Base-by-base conservation (phyloP, 495 filamentous ascomycete genomes). In the Podospora conica region DNA sequence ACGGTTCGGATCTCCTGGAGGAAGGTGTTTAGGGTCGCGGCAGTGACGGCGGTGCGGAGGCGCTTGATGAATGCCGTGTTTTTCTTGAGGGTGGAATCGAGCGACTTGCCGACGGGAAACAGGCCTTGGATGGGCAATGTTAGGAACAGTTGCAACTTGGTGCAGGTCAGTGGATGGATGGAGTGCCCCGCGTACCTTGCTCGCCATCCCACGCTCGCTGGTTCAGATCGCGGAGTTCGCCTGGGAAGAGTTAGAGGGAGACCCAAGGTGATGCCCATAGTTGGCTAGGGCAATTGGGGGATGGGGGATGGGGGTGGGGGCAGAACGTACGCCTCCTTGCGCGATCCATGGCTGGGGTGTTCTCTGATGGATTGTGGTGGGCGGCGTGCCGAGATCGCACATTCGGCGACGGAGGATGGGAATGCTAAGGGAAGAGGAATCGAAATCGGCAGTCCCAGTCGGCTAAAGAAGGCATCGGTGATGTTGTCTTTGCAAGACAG, bases 51-150 rank as follows among this genome's bases (percentile, higher is more conserved):
- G 27, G 95, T 97, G 40, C 95, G 91, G 33, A 98, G 83, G 61
- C 96, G 90, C 77, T 97, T 97, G 76, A 99, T 99, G 77, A 98
- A 97, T 65, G 94, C 93, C 12, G 95, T 99, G 73, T 99, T 99
- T 79, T 98, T 99, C 82, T 97, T 98, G 71, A 99, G 84, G 29
- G 93, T 94, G 20, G 96, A 96, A 76, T 99, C 96, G 67, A 99
- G 88, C 25, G 92, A 91, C 64, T 85, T 83, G 76, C 83, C 85
- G 66, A 93, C 87, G 33, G 87, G 83, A 74, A 96, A 96, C 31
- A 96, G 78, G 80, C 90, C 94, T 97, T 74, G 69, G 10, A 31
- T 24, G 40, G 11, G 25, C 9, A 63, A 23, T 60, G 56, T 8
- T 53, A 48, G 40, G 23, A 60, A 24, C 66, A 48, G 29, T 18